Conservation (phyloP, 371 early-diverging fungal species). For the Globomyces sp. region DNA sequence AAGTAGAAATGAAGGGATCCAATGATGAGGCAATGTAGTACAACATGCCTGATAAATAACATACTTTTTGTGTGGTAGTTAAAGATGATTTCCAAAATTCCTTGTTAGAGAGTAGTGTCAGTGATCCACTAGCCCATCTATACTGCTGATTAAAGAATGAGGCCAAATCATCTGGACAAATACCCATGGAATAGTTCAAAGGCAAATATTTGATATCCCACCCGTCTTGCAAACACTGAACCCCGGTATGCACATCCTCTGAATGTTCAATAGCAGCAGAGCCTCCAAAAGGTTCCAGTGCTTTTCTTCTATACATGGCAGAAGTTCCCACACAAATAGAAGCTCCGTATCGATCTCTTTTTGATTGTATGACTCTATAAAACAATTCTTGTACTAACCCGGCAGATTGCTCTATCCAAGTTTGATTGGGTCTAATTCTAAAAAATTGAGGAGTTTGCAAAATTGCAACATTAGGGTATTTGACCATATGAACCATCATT, state of each 20-base stretch:
- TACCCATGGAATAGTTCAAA: too few species aligned
- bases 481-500: too few species aligned
- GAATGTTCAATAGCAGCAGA: conserved; percentile 3
- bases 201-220: neutral
- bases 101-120: too few species aligned
- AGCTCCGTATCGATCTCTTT: neutral
- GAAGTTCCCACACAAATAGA: conserved; percentile 10
- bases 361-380: conserved; percentile 1
- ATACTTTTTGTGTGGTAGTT: too few species aligned
- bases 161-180: too few species aligned
- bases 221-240: neutral
- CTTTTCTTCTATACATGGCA: neutral
- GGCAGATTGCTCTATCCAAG: conserved; percentile 4
- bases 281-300: conserved; percentile 1
- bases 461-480: too few species aligned
- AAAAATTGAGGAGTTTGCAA: neutral
- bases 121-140: too few species aligned
- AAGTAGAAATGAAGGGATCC: too few species aligned
- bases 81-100: too few species aligned
- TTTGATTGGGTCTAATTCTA: neutral
- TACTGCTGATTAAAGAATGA: too few species aligned
- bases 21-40: too few species aligned
- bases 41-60: too few species aligned
- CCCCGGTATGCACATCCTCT: conserved; percentile 4
- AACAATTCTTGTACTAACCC: conserved; percentile 2